Percentiles rank a stretch among this genome's conserved stretches.
Evolutionary conservation across 345 rosid genomes (phyloP).

Genomic region (Xanthoceras sorbifolium): DNA sequence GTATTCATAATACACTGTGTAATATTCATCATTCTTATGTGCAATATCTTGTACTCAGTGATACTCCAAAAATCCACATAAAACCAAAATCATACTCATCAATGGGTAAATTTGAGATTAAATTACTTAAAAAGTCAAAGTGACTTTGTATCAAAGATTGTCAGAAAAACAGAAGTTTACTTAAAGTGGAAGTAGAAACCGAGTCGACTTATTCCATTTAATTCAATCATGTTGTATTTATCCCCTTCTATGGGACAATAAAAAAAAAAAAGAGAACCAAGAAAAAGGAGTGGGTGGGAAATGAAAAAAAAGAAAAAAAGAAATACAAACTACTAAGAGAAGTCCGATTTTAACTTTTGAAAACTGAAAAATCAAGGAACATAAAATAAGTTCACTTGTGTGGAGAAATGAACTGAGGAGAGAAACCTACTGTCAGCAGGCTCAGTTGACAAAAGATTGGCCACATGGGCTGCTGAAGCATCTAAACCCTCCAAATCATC

Average conservation of each 20-base stretch:
- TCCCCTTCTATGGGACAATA: background rate
- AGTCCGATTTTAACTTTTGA: background rate
- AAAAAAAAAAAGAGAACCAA: constrained; percentile 1
- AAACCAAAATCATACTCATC: constrained; percentile 4
- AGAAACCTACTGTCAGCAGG: constrained; percentile 60
- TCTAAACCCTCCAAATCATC: constrained; percentile 78
- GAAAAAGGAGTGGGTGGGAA: background rate
- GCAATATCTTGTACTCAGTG: background rate
- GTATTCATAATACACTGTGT: background rate
- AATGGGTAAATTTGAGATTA: background rate
- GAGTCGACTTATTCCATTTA: background rate
- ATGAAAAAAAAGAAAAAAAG: background rate
- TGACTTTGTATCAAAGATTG: background rate
- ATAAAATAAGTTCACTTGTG: background rate
- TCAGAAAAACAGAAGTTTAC: background rate
- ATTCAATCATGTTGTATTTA: background rate
- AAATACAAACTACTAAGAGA: background rate
- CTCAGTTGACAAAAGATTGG: constrained; percentile 70
- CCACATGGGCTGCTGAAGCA: constrained; percentile 81
- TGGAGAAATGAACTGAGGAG: background rate
- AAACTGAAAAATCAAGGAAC: background rate
- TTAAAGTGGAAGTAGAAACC: background rate
- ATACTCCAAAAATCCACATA: constrained; percentile 23
- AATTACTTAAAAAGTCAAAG: background rate
- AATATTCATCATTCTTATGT: background rate